Base-by-base conservation (phyloP, 164 flowering plant species). In the Liquidambar formosana region DNA sequence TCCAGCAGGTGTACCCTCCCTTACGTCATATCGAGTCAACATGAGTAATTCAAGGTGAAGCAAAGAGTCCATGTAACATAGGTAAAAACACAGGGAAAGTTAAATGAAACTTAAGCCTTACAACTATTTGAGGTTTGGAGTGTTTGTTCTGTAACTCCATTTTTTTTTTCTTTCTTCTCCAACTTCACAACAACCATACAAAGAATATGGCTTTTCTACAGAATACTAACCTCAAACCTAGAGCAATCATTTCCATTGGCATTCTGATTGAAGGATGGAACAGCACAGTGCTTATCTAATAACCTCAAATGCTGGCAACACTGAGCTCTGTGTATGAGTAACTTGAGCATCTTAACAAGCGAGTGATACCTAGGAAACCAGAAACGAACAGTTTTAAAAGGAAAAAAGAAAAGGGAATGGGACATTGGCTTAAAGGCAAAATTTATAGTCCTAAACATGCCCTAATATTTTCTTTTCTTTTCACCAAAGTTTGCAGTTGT, bases 201-300 rank as follows among this genome's bases (percentile, higher is more conserved):
- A 5, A 43, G 52, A 66, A 44, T 8, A 38, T 18, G 65, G 43
- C 43, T 43, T 9, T 60, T 48, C 19, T 28, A 62, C 13, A 44
- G 66, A 47, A 52, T 52, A 67, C 77, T 67, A 70, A 90, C 89
- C 90, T 84, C 70, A 65, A 41, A 51, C n/a, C 22, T 49, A 26
- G 62, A 62, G 61, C 52, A 57, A 23, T 63, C 54, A 25, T 52
- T 66, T 65, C 51, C 54, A 28, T 27, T 63, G 11, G 64, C 63
- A 66, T 8, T 67, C 59, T 60, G 64, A 52, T 63, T 65, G 8
- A 68, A 51, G 18, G 77, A 53, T 73, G 74, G 76, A 52, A 66
- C 52, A 15, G 78, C 21, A 73, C 94, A 90, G 68, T 93, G 93
- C 80, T 85, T 89, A 49, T 86, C 79, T 78, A 93, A 74, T 64